phyloP scores from a whole-genome alignment of 495 filamentous ascomycete genomes.

The Cercophora scortea region DNA sequence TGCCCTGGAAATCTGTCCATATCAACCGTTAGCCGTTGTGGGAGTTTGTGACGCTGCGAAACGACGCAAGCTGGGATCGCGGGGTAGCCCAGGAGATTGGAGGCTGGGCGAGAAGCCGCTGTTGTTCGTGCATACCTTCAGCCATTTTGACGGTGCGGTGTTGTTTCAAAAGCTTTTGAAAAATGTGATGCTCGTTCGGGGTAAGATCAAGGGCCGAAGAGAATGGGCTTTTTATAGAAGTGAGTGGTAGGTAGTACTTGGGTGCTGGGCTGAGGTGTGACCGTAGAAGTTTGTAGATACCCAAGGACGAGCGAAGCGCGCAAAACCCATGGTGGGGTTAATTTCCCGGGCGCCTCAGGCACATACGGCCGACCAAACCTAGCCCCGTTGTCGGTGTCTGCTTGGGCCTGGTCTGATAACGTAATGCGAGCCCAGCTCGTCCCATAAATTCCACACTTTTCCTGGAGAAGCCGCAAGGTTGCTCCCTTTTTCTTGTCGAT shows the following conservation, averaged over 20 bases:
- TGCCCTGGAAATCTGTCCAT: constrained; percentile 10
- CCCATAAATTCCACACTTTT: no score
- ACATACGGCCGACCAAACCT: no score
- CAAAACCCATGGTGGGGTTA: constrained; percentile 11
- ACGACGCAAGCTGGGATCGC: background rate
- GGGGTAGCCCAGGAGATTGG: background rate
- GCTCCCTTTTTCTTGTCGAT: no score
- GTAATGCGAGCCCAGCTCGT: no score
- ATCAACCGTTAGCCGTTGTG: constrained; percentile 1
- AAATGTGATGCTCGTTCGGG: background rate
- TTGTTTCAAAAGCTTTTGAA: no score
- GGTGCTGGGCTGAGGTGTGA: constrained; percentile 3
- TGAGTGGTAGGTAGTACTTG: background rate
- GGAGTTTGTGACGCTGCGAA: background rate
- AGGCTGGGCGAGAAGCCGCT: background rate
- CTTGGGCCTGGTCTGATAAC: no score
- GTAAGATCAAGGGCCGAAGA: background rate
- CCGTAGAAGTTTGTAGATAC: constrained; percentile 17
- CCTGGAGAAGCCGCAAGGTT: no score
- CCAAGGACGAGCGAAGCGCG: constrained; percentile 7
- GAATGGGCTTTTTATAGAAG: background rate
- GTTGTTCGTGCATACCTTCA: background rate
- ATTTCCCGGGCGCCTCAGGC: constrained; percentile 12
- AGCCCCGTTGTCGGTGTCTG: no score
- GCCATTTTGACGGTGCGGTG: no score